Conservation (phyloP, 2,329 filamentous ascomycete species). For the Xylariaceae sp. region DNA sequence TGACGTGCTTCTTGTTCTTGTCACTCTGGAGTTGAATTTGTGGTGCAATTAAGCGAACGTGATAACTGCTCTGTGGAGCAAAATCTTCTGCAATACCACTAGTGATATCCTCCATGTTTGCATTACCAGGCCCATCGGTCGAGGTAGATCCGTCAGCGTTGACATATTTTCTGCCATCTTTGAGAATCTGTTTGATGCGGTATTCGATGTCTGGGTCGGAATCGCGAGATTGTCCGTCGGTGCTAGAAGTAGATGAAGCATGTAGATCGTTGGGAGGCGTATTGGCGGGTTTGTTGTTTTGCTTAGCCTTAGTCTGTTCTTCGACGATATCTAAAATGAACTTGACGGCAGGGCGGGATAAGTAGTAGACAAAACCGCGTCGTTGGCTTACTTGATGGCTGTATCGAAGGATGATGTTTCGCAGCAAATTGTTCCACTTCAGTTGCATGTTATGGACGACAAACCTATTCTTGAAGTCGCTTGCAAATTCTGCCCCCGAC, state of each 20-base stretch:
- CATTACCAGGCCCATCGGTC: constrained; percentile 38
- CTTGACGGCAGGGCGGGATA: constrained; percentile 92
- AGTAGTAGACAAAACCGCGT: constrained; percentile 95
- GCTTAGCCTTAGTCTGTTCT: constrained; percentile 79
- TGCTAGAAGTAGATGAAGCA: constrained; percentile 40
- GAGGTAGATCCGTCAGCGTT: constrained; percentile 64
- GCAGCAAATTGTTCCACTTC: constrained; percentile 96
- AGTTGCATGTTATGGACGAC: constrained; percentile 97
- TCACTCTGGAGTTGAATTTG: constrained; percentile 98
- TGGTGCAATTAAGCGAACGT: constrained; percentile 91
- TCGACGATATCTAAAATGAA: constrained; percentile 98
- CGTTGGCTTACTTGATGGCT: constrained; percentile 97
- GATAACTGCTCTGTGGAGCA: constrained; percentile 88
- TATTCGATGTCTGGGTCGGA: constrained; percentile 72
- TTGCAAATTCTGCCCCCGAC: constrained; percentile 78
- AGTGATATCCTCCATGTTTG: constrained; percentile 63
- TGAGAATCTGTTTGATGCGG: constrained; percentile 81
- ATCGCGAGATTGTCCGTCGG: constrained; percentile 56
- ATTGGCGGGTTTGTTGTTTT: constrained; percentile 36
- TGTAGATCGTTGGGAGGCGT: constrained; percentile 31
- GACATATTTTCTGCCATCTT: constrained; percentile 82
- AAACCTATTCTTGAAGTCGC: constrained; percentile 97
- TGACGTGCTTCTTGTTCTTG: constrained; percentile 95
- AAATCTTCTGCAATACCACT: constrained; percentile 86
- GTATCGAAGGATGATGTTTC: constrained; percentile 96